Conservation (phyloP, 805 yeast genomes). For the Kregervanrija delftensis region DNA sequence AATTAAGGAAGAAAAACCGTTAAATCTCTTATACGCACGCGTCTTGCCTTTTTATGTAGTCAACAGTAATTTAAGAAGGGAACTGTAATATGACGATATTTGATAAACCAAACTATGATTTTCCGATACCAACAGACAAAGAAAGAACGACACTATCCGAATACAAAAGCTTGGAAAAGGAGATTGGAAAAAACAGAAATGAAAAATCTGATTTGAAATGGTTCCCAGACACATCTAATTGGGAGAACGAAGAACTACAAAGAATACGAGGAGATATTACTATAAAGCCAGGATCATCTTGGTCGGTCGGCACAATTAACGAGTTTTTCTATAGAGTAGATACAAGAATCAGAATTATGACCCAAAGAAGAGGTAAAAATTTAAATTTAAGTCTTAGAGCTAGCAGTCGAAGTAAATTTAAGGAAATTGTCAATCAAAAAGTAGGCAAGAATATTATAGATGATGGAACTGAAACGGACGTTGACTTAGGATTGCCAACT, state of each 20-base stretch:
- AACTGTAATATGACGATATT: no score
- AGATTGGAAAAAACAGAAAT: no score
- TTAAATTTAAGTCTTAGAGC: no score
- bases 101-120: no score
- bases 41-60: no score
- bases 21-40: no score
- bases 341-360: not conserved
- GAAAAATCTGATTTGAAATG: conserved; percentile 1
- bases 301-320: conserved; percentile 20
- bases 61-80: no score
- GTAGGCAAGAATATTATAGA: conserved; percentile 10
- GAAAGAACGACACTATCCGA: no score
- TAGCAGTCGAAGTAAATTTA: no score
- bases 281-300: conserved; percentile 18
- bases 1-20: no score
- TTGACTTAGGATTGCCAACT: conserved; percentile 12
- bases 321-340: conserved; percentile 9
- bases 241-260: conserved; percentile 21
- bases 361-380: not conserved
- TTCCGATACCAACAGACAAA: no score
- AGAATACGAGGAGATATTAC: conserved; percentile 12
- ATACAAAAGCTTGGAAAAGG: no score
- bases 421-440: conserved; percentile 2
- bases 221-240: conserved; percentile 15
- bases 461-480: conserved; percentile 3